phyloP scores from a whole-genome alignment of 768 basidiomycete genomes.

The Infundibulicybe gibba region DNA sequence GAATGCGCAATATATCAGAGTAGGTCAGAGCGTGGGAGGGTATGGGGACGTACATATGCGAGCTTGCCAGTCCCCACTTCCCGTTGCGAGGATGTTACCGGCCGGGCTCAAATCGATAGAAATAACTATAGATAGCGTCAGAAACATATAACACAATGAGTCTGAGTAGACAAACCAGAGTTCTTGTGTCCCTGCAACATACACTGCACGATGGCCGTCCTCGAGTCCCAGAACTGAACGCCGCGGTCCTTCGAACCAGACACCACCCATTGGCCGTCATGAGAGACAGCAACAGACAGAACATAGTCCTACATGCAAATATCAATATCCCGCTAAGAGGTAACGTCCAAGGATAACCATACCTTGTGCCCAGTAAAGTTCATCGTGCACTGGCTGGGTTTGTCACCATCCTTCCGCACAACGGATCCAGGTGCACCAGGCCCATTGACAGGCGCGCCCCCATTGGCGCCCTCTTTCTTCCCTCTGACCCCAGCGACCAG shows the following conservation, averaged over 20 bases:
- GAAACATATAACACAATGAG: neutral
- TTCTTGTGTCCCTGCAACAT: slow-evolving; percentile 82
- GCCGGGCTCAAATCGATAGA: slow-evolving; percentile 46
- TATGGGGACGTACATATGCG: slow-evolving; percentile 43
- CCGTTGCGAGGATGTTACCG: slow-evolving; percentile 44
- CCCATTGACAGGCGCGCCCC: slow-evolving; percentile 28
- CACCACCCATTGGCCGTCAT: slow-evolving; percentile 92
- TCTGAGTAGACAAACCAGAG: slow-evolving; percentile 33
- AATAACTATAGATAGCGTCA: slow-evolving; percentile 34
- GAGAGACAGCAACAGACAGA: slow-evolving; percentile 68
- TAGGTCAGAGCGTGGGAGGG: neutral
- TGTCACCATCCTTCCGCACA: slow-evolving; percentile 49
- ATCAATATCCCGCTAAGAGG: neutral
- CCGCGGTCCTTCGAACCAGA: slow-evolving; percentile 94
- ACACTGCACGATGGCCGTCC: slow-evolving; percentile 74
- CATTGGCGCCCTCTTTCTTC: slow-evolving; percentile 44
- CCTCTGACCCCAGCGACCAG: slow-evolving; percentile 61
- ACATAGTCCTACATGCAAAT: slow-evolving; percentile 49
- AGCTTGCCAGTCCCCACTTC: slow-evolving; percentile 52
- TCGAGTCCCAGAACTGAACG: slow-evolving; percentile 91
- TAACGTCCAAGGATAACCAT: slow-evolving; percentile 42
- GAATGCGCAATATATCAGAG: too few relatives aligned
- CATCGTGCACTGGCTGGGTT: slow-evolving; percentile 59
- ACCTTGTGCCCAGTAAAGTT: slow-evolving; percentile 91
- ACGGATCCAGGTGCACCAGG: slow-evolving; percentile 9